A percentile compares a stretch with the other conserved stretches of the same genome.
phyloP scores from a whole-genome alignment of 495 filamentous ascomycete genomes.

The Collariella sp. region DNA sequence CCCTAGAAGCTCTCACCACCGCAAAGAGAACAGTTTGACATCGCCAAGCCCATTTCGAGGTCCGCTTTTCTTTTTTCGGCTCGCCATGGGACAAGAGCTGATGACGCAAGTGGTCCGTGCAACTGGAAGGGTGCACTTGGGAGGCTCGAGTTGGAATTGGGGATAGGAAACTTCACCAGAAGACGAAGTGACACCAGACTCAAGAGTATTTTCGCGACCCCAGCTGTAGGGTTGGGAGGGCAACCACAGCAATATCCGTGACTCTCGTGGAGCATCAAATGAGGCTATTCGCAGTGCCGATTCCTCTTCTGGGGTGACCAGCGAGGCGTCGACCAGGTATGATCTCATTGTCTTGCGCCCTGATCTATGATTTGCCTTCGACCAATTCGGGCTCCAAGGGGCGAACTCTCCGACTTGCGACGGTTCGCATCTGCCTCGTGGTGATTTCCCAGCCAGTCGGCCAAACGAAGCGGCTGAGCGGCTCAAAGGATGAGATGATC shows the following conservation, averaged over 20 bases:
- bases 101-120: constrained; percentile 17
- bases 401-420: constrained; percentile 1
- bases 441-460: constrained; percentile 12
- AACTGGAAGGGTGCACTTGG: neutral
- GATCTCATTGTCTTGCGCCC: constrained; percentile 6
- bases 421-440: constrained; percentile 14
- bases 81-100: neutral
- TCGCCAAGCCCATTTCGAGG: constrained; percentile 7
- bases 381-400: neutral
- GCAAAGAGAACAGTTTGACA: neutral
- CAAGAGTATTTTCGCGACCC: too few relatives aligned
- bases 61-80: constrained; percentile 9
- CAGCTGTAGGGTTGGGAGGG: too few relatives aligned
- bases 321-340: neutral
- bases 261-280: neutral
- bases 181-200: too few relatives aligned
- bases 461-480: constrained; percentile 8
- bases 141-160: too few relatives aligned
- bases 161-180: too few relatives aligned
- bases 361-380: neutral
- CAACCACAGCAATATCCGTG: too few relatives aligned
- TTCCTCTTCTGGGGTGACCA: neutral
- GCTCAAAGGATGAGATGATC: constrained; percentile 5
- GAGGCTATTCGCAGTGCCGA: constrained; percentile 12
- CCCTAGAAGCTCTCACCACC: neutral